Base-by-base conservation (phyloP, 306 rosid species). In the Astragalus membranaceus region DNA sequence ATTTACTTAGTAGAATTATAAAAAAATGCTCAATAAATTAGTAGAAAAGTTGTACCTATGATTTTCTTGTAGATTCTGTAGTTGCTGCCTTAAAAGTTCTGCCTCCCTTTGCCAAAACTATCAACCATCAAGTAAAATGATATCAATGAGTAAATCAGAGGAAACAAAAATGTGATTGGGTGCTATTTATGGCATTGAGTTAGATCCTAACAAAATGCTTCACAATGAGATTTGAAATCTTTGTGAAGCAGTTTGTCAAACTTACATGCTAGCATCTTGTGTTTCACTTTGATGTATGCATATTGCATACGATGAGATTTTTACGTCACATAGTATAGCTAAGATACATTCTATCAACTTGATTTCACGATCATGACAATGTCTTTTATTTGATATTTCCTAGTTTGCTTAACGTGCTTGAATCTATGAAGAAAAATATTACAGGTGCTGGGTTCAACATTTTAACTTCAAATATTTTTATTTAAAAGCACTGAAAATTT, bases 51-150 rank as follows among this genome's bases (percentile, higher is more conserved):
- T 23, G 41, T 84, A 92, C 98, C 96, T 70, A 55, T 89, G 89
- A 49, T 69, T 83, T 65, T 88, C 91, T 78, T 82, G 92, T 73
- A 92, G 86, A 77, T 41, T 75, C 68, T 89, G 88, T n/a, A 92
- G 78, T 80, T 89, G 86, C 72, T 92, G 95, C 84, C 85, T 85
- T 75, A 89, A 85, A 58, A 77, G 32, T 63, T 84, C 88, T 69
- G 80, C 92, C 69, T 92, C 98, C 83, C 83, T 82, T 73, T 85
- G 85, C 98, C 95, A 92, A 73, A 88, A 80, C 98, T 89, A 79
- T 65, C 6, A 73, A 65, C 64, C 66, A 71, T 30, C 56, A 82
- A 68, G 72, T 63, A 57, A 68, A 67, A 56, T 26, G 10, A 43
- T 42, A 39, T 62, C 10, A 17, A 8, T 67, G 36, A 54, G 46